phyloP scores from a whole-genome alignment of 179 eudicot genomes.

The Beta corolliflora region DNA sequence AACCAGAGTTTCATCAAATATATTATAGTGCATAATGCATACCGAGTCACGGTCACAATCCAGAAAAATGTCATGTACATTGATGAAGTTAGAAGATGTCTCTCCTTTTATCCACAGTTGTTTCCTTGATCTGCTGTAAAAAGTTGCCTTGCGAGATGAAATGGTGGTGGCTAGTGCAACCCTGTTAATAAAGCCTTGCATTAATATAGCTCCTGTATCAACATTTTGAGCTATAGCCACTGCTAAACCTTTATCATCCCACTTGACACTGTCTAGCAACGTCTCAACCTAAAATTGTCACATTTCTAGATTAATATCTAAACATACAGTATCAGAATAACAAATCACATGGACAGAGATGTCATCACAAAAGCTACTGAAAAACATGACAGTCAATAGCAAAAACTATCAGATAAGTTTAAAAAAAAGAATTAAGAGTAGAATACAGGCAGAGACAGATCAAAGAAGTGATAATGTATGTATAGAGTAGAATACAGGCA shows the following conservation, averaged over 20 bases:
- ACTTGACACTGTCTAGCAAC: constrained; percentile 78
- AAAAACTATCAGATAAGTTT: background rate
- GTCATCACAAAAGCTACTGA: background rate
- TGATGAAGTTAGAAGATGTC: constrained; percentile 84
- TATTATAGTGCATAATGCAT: constrained; percentile 27
- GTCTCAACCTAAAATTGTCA: constrained; percentile 63
- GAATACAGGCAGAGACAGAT: background rate
- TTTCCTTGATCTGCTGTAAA: constrained; percentile 89
- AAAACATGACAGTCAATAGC: background rate
- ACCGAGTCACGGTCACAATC: constrained; percentile 97
- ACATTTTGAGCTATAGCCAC: constrained; percentile 98
- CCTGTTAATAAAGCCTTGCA: constrained; percentile 96
- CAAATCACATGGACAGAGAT: background rate
- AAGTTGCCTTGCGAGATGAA: constrained; percentile 89
- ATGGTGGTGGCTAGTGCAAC: constrained; percentile 77
- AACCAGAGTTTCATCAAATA: background rate
- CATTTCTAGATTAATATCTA: constrained; percentile 29
- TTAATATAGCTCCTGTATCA: constrained; percentile 87
- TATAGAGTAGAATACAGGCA: background rate
- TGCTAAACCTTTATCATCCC: constrained; percentile 98
- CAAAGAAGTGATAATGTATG: background rate
- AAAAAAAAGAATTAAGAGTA: background rate
- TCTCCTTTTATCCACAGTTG: constrained; percentile 93
- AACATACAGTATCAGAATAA: background rate
- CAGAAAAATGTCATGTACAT: constrained; percentile 68